Conservation (phyloP, 2,329 filamentous ascomycete genomes). For the Pseudogymnoascus sp. region DNA sequence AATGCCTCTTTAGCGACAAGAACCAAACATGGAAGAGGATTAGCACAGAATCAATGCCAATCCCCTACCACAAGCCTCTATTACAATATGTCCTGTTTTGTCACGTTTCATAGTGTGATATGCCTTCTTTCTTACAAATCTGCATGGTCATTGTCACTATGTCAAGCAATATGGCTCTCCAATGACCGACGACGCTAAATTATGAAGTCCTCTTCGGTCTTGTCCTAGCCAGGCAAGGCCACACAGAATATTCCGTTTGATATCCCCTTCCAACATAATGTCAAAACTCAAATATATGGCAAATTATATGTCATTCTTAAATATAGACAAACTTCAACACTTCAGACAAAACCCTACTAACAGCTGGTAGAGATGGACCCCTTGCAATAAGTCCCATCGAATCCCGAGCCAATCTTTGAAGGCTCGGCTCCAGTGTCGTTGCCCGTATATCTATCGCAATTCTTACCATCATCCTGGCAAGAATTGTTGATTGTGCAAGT, state of each 20-base stretch:
- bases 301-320: neutral
- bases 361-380: conserved; percentile 15
- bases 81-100: neutral
- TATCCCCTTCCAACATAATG: neutral
- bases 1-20: neutral
- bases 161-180: too few species aligned
- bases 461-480: conserved; percentile 23
- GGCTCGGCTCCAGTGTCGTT: conserved; percentile 32
- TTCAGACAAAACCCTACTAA: neutral
- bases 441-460: conserved; percentile 28
- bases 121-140: too few species aligned
- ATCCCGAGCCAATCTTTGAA: conserved; percentile 30
- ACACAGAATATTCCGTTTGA: neutral
- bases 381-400: conserved; percentile 30
- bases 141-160: too few species aligned
- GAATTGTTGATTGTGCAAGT: conserved; percentile 36
- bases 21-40: neutral
- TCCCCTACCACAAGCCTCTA: neutral
- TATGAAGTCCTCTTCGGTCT: too few species aligned
- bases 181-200: too few species aligned
- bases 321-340: neutral
- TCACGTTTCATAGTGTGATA: too few species aligned
- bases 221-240: too few species aligned
- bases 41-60: neutral
- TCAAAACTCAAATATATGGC: neutral